Evolutionary conservation across 2,329 filamentous ascomycete species (phyloP).

Genomic region (Bipolaris zeicola): DNA sequence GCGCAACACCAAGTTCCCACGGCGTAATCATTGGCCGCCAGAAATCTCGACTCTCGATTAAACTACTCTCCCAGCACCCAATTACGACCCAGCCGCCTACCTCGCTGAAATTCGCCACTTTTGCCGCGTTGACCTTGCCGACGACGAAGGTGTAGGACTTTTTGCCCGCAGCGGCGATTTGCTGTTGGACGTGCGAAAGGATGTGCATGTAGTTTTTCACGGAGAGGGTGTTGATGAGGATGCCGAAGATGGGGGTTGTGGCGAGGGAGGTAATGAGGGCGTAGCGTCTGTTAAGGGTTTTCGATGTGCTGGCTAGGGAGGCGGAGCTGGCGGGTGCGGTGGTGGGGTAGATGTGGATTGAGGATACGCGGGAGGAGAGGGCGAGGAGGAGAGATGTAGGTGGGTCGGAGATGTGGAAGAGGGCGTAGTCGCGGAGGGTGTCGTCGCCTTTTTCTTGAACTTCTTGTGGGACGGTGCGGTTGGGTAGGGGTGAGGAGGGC

Average conservation of each 20-base stretch:
- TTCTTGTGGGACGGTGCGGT: conserved; percentile 69
- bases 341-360: conserved; percentile 78
- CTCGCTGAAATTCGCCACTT: conserved; percentile 95
- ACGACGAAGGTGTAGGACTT: conserved; percentile 97
- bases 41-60: conserved; percentile 88
- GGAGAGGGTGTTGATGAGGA: conserved; percentile 92
- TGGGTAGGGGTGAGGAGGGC: conserved; percentile 81
- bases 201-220: conserved; percentile 88
- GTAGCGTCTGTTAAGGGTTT: conserved; percentile 80
- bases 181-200: conserved; percentile 71
- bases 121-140: conserved; percentile 92
- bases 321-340: conserved; percentile 37
- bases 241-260: conserved; percentile 84
- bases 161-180: conserved; percentile 81
- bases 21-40: conserved; percentile 92
- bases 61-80: conserved; percentile 95
- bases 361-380: conserved; percentile 78
- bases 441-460: conserved; percentile 52
- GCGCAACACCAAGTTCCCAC: conserved; percentile 82
- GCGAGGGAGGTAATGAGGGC: conserved; percentile 81
- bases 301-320: conserved; percentile 59
- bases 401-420: conserved; percentile 86
- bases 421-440: conserved; percentile 67
- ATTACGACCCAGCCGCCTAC: conserved; percentile 97
- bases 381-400: conserved; percentile 84